These are phyloP conservation scores for Verbascum thapsus DNA, from an alignment of 257 asterid species.

Conservation along the genomic window DNA sequence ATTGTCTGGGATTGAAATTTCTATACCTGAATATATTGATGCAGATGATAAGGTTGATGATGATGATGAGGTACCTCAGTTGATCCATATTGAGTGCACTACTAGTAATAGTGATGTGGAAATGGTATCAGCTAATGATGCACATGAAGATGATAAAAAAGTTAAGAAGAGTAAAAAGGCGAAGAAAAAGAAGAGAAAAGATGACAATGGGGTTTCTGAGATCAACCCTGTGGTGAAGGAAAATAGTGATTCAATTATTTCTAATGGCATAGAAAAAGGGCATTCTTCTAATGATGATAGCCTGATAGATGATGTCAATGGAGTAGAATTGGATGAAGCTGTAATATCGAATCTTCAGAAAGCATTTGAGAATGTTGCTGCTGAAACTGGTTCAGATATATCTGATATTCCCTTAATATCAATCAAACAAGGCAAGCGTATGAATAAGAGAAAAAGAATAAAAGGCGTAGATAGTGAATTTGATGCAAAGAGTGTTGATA, in stretches of 20 bases:
- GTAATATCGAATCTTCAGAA: constrained; percentile 59
- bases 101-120: constrained; percentile 25
- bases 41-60: constrained; percentile 23
- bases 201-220: constrained; percentile 25
- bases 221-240: constrained; percentile 3
- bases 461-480: constrained; percentile 26
- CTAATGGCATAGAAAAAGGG: constrained; percentile 20
- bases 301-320: constrained; percentile 30
- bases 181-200: constrained; percentile 36
- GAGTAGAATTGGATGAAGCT: constrained; percentile 31
- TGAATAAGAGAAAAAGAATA: constrained; percentile 50
- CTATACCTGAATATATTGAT: constrained; percentile 38
- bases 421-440: constrained; percentile 14
- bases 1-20: constrained; percentile 40
- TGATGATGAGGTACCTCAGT: constrained; percentile 53
- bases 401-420: constrained; percentile 34
- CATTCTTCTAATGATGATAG: constrained; percentile 16
- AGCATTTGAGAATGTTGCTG: constrained; percentile 62
- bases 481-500: constrained; percentile 37
- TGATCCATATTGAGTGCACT: constrained; percentile 38
- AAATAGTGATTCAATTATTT: constrained; percentile 8
- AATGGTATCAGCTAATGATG: constrained; percentile 22
- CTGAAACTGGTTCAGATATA: constrained; percentile 40
- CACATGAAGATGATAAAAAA: constrained; percentile 29
- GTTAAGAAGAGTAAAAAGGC: constrained; percentile 44